These are phyloP conservation scores for Sarocladium kiliense DNA, from an alignment of 2,329 filamentous ascomycete species.

Conservation along the genomic window DNA sequence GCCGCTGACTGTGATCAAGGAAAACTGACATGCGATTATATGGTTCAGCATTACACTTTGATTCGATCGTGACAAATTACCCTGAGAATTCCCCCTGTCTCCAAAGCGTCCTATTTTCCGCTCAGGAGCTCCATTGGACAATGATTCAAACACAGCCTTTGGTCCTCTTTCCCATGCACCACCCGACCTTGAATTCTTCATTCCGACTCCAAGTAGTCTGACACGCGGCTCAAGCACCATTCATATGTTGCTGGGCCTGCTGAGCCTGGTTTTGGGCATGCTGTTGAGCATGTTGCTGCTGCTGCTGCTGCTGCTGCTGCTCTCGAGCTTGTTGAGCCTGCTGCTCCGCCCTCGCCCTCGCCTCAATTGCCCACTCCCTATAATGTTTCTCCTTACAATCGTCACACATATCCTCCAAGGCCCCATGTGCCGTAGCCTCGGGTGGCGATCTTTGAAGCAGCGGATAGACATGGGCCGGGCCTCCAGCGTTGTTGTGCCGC, in stretches of 20 bases:
- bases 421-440: not conserved
- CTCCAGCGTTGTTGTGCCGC: not conserved
- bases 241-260: not conserved
- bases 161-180: too few species aligned
- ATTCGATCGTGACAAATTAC: not conserved
- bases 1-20: too few species aligned
- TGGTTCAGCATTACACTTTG: not conserved
- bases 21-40: too few species aligned
- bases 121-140: too few species aligned
- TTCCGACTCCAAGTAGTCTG: too few species aligned
- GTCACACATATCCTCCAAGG: conserved; percentile 4
- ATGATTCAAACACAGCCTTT: too few species aligned
- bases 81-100: too few species aligned
- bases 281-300: not conserved
- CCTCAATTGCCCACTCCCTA: not conserved
- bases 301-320: conserved; percentile 7
- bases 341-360: not conserved
- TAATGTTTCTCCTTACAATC: conserved; percentile 7
- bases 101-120: too few species aligned
- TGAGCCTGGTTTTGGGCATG: conserved; percentile 5
- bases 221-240: not conserved
- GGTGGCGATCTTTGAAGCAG: not conserved
- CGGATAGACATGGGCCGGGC: not conserved
- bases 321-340: not conserved
- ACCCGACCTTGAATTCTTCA: too few species aligned